Conservation (phyloP, 2,329 filamentous ascomycete genomes). For the Hypocreales sp. region DNA sequence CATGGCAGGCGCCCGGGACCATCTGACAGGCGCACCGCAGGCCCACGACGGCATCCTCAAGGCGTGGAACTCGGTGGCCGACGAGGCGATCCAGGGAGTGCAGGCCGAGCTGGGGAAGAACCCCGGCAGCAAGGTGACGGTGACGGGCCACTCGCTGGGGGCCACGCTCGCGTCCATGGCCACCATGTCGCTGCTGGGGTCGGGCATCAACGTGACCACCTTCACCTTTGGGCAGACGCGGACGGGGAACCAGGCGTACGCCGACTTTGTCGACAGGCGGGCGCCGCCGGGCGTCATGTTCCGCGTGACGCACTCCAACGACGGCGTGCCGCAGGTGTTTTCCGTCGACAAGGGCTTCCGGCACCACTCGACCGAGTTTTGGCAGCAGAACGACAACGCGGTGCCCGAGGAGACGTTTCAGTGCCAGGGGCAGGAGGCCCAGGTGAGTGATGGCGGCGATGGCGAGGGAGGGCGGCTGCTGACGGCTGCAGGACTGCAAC, state of each 20-base stretch:
- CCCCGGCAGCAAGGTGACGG: constrained; percentile 31
- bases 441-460: too few species aligned
- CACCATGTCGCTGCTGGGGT: constrained; percentile 32
- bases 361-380: constrained; percentile 49
- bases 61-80: constrained; percentile 30
- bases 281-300: constrained; percentile 23
- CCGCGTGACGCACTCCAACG: constrained; percentile 45
- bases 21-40: neutral
- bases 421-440: constrained; percentile 1
- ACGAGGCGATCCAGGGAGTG: constrained; percentile 22
- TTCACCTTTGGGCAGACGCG: constrained; percentile 50
- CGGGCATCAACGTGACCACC: constrained; percentile 26
- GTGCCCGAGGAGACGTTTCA: neutral
- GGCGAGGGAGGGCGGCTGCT: too few species aligned
- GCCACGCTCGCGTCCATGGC: constrained; percentile 41
- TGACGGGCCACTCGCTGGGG: constrained; percentile 47
- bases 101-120: constrained; percentile 19
- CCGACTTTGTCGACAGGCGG: constrained; percentile 30
- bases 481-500: neutral
- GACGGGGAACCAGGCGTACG: constrained; percentile 36
- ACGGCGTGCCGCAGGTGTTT: constrained; percentile 48
- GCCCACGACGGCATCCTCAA: constrained; percentile 33
- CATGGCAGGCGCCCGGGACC: neutral
- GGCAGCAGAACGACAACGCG: constrained; percentile 10
- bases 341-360: constrained; percentile 37